phyloP scores from a whole-genome alignment of 768 basidiomycete species.

The Mycena kentingensis region DNA sequence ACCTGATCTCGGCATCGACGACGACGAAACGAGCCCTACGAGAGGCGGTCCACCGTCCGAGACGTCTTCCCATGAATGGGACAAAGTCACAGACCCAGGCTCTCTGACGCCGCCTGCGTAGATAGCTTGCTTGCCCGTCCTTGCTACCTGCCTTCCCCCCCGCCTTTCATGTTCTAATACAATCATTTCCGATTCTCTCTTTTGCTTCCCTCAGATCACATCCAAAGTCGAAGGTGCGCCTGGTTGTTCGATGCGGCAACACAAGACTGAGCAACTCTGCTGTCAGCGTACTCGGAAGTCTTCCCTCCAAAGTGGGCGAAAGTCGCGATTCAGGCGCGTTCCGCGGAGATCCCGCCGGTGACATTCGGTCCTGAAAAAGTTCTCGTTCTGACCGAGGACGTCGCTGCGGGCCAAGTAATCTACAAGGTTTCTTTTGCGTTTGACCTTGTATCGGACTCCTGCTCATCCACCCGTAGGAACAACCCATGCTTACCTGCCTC shows the following conservation, averaged over 20 bases:
- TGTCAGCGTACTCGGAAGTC: conserved; percentile 69
- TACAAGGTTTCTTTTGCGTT: conserved; percentile 56
- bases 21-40: conserved; percentile 61
- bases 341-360: conserved; percentile 17
- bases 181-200: conserved; percentile 12
- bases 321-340: conserved; percentile 56
- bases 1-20: conserved; percentile 45
- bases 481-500: conserved; percentile 68
- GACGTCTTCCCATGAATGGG: conserved; percentile 90
- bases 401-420: conserved; percentile 71
- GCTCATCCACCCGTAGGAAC: conserved; percentile 53
- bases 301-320: conserved; percentile 79
- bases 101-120: conserved; percentile 48
- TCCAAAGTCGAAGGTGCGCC: conserved; percentile 19
- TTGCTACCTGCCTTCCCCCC: background rate
- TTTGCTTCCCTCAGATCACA: no score
- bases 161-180: no score
- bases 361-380: conserved; percentile 47
- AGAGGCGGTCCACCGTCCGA: conserved; percentile 82
- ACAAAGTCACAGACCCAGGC: conserved; percentile 79
- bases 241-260: no score
- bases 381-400: conserved; percentile 66
- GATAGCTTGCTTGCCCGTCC: conserved; percentile 12
- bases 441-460: background rate
- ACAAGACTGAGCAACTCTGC: conserved; percentile 13